phyloP scores from a whole-genome alignment of 2,329 filamentous ascomycete genomes.

The Leptosphaerulina australis region DNA sequence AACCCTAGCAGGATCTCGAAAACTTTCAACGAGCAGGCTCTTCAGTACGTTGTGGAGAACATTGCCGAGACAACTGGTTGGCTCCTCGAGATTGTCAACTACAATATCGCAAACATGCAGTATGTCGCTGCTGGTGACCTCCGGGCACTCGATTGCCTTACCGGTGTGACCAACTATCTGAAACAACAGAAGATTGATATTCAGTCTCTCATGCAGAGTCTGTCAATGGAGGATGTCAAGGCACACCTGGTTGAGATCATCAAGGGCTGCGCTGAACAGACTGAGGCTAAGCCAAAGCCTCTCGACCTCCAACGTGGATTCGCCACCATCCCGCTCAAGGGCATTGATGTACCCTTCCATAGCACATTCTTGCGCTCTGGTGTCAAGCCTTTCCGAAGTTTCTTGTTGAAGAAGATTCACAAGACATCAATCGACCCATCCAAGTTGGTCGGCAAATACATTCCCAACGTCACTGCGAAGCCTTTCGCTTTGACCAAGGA shows the following conservation, averaged over 20 bases:
- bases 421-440: slow-evolving; percentile 97
- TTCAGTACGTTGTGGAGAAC: slow-evolving; percentile 96
- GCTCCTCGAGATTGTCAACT: slow-evolving; percentile 99
- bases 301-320: slow-evolving; percentile 92
- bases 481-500: slow-evolving; percentile 96
- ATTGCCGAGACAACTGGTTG: slow-evolving; percentile 92
- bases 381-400: slow-evolving; percentile 98
- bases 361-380: slow-evolving; percentile 96
- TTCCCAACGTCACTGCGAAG: slow-evolving; percentile 95
- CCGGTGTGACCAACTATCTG: slow-evolving; percentile 89
- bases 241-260: slow-evolving; percentile 90
- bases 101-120: slow-evolving; percentile 75
- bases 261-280: slow-evolving; percentile 82
- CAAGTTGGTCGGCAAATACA: slow-evolving; percentile 98
- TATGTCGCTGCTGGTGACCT: slow-evolving; percentile 72
- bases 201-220: slow-evolving; percentile 83
- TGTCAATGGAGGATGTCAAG: slow-evolving; percentile 90
- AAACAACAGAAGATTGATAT: slow-evolving; percentile 98
- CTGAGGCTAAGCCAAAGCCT: slow-evolving; percentile 84
- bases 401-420: slow-evolving; percentile 99
- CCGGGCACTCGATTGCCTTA: slow-evolving; percentile 68
- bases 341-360: slow-evolving; percentile 99
- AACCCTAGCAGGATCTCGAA: slow-evolving; percentile 98
- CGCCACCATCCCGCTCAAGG: slow-evolving; percentile 93
- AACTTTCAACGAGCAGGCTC: slow-evolving; percentile 96